Evolutionary conservation across 306 rosid genomes (phyloP), one percentile per base, ranked within the genome.

Genomic region (Vicia villosa): DNA sequence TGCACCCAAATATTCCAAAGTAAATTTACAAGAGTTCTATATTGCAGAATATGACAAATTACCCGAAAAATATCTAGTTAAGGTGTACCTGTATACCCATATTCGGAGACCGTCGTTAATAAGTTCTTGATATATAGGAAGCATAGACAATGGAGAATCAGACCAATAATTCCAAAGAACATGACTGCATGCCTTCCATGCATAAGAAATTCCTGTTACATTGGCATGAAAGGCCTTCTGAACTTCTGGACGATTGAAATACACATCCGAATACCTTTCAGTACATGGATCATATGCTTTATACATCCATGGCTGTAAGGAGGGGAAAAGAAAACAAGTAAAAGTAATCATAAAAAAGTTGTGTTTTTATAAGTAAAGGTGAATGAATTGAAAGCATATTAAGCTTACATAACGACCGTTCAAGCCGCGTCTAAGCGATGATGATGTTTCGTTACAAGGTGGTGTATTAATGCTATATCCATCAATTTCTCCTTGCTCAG

Each of bases 271-370:
- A 65, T 87, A 55, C 84, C 99, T 87, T 80, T 91, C 96, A 0
- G 97, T 89, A 77, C 99, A 95, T 9, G 99, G 99, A 86, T 95
- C 99, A 24, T 95, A 91, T 47, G 92, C 96, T 75, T 92, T 78
- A 26, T 89, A 88, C 95, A 91, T 91, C 97, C 99, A 91, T 63
- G 99, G 96, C 99, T 94, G n/a, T n/a, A n/a, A n/a, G n/a, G n/a
- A n/a, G n/a, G n/a, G n/a, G n/a, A n/a, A n/a, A n/a, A n/a, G n/a
- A n/a, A n/a, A n/a, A n/a, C n/a, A n/a, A n/a, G n/a, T n/a, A n/a
- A n/a, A n/a, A n/a, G n/a, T n/a, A n/a, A n/a, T n/a, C n/a, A n/a
- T n/a, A n/a, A n/a, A n/a, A n/a, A n/a, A n/a, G n/a, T n/a, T n/a
- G n/a, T n/a, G n/a, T n/a, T n/a, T n/a, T n/a, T n/a, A n/a, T n/a